Conservation (phyloP, 169 alveolate genomes). For the Perkinsus marinus region DNA sequence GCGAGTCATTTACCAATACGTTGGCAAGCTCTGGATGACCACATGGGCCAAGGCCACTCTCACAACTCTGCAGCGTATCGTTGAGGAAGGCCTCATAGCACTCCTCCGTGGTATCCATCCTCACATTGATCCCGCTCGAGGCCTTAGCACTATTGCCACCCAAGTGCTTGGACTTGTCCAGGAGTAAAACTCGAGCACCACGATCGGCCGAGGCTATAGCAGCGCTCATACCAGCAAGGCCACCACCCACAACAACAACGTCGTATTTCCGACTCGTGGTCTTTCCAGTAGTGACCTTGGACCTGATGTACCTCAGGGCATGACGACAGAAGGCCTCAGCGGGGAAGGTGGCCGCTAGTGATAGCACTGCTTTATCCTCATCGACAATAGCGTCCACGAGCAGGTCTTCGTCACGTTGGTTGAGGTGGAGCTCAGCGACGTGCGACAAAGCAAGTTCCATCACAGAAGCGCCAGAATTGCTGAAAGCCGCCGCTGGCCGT, state of each 20-base stretch:
- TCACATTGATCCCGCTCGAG: background rate
- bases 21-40: background rate
- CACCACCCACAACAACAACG: slow-evolving; percentile 1
- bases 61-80: background rate
- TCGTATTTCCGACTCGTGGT: background rate
- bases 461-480: background rate
- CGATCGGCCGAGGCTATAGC: background rate
- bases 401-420: background rate
- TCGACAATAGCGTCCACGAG: background rate
- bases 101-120: background rate
- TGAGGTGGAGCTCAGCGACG: background rate
- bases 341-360: background rate
- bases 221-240: slow-evolving; percentile 4
- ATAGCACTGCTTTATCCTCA: background rate
- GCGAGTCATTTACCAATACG: background rate
- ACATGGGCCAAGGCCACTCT: slow-evolving; percentile 3
- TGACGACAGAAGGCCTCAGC: background rate
- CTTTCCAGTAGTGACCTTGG: background rate
- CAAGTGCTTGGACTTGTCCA: background rate
- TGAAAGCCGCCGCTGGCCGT: background rate
- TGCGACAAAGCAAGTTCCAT: background rate
- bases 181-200: background rate
- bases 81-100: background rate
- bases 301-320: background rate
- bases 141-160: slow-evolving; percentile 9